phyloP scores from a whole-genome alignment of 139 green algal species.

The Ettlia oleoabundans region DNA sequence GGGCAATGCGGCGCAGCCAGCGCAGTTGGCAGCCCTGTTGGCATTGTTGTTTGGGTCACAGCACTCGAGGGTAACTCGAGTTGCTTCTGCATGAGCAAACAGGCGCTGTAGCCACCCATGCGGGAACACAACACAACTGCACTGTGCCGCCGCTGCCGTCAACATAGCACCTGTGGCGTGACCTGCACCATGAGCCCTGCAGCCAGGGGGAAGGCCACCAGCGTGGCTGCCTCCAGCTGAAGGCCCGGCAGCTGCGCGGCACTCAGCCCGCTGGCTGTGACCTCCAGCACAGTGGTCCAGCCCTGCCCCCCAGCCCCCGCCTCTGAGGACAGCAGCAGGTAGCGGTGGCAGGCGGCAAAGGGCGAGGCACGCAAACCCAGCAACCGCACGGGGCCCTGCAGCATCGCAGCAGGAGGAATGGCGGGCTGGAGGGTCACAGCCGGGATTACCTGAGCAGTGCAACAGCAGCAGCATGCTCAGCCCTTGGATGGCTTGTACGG shows the following conservation, averaged over 20 bases:
- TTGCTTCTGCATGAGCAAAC: too few species aligned
- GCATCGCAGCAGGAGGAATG: too few species aligned
- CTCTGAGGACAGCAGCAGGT: constrained; percentile 28
- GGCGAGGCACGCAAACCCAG: not conserved
- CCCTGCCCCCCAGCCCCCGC: not conserved
- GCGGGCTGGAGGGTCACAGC: too few species aligned
- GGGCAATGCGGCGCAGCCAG: too few species aligned
- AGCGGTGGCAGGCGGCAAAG: not conserved
- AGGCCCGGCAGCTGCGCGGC: constrained; percentile 5
- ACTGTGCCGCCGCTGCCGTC: not conserved
- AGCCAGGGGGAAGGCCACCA: not conserved
- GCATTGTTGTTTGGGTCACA: too few species aligned
- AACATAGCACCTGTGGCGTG: constrained; percentile 18
- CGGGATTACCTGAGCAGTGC: not conserved
- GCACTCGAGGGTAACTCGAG: too few species aligned
- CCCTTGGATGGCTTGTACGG: too few species aligned
- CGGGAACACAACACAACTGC: not conserved
- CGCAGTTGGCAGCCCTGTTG: too few species aligned
- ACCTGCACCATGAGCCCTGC: constrained; percentile 26
- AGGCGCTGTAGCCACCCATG: not conserved
- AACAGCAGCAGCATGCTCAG: not conserved
- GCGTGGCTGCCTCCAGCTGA: not conserved
- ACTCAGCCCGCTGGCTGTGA: not conserved
- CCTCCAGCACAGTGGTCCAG: constrained; percentile 1
- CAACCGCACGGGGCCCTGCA: constrained; percentile 30